Base-by-base conservation (phyloP, 1,284 basidiomycete species). In the Fistulina hepatica region DNA sequence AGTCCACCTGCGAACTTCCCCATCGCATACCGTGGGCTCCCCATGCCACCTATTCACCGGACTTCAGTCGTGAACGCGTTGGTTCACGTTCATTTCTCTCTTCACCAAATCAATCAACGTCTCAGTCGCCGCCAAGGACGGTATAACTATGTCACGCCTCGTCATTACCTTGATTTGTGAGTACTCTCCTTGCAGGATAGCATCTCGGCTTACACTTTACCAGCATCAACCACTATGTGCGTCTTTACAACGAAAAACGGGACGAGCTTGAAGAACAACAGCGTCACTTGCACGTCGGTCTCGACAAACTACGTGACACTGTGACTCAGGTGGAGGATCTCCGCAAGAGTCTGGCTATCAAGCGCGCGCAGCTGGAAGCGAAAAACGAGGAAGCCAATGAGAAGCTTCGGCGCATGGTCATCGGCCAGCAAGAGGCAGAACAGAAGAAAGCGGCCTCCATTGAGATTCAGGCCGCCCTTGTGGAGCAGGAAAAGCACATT, bases 261-360 rank as follows among this genome's bases (percentile, higher is more conserved):
- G 93, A 97, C 48, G 91, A 95, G 54, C 72, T 98, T 19, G 95
- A 98, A 58, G 95, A 99, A 55, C 93, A 99, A 58, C 97, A 98
- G 54, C 84, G 95, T 23, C 97, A 99, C 64, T 72, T 98, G 42
- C 94, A 99, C 53, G 91, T 98, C 44, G 95, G 95, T 49, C 77
- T 99, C 33, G 94, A 98, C 61, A 98, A 98, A 60, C 76, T 99
- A 16, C 82, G 80, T 26, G 90, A 93, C 43, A 99, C 95, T 0
- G 93, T 97, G 43, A 83, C 79, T 4, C 92, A 97, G 57, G 94
- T 98, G 25, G 93, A 97, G 58, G 89, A 97, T 52, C 71, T 99
- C 26, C 80, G 94, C 36, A 88, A 91, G 61, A 97, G 91, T 55
- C 78, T 99, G 27, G 93, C 94, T 2, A 81, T 84, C 53, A 98